phyloP scores from a whole-genome alignment of 495 filamentous ascomycete genomes.

The Penicillium tannophilum region DNA sequence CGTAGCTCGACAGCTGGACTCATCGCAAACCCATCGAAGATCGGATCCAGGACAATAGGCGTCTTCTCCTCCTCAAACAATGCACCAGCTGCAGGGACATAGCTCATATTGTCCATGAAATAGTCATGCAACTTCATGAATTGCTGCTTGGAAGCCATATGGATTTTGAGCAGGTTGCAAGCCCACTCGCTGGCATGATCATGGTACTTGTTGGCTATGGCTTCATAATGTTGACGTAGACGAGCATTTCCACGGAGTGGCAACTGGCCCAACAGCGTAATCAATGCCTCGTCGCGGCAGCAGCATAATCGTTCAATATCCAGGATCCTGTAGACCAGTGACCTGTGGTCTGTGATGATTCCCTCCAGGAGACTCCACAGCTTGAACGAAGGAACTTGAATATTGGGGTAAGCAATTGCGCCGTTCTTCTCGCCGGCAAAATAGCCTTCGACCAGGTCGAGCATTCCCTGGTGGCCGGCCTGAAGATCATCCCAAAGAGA shows the following conservation, averaged over 20 bases:
- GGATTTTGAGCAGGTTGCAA: background rate
- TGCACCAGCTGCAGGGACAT: background rate
- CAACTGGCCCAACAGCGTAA: background rate
- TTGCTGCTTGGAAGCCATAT: no score
- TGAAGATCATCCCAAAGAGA: background rate
- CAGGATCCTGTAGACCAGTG: background rate
- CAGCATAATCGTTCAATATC: background rate
- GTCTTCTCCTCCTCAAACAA: background rate
- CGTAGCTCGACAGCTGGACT: background rate
- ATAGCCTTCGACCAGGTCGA: background rate
- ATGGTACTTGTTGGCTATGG: background rate
- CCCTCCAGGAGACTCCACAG: background rate
- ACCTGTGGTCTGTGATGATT: background rate
- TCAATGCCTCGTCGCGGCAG: background rate
- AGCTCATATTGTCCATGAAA: background rate
- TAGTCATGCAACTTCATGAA: background rate
- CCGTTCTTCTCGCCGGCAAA: background rate
- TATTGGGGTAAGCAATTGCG: background rate
- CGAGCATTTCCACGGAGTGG: background rate
- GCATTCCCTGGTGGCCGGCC: background rate
- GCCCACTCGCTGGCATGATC: background rate
- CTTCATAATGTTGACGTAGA: background rate
- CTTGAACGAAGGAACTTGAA: background rate
- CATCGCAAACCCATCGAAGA: slow-evolving; percentile 1
- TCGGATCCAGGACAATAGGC: background rate